Evolutionary conservation across 2,329 filamentous ascomycete species (phyloP).

Genomic region (Curvularia eragrostidis): DNA sequence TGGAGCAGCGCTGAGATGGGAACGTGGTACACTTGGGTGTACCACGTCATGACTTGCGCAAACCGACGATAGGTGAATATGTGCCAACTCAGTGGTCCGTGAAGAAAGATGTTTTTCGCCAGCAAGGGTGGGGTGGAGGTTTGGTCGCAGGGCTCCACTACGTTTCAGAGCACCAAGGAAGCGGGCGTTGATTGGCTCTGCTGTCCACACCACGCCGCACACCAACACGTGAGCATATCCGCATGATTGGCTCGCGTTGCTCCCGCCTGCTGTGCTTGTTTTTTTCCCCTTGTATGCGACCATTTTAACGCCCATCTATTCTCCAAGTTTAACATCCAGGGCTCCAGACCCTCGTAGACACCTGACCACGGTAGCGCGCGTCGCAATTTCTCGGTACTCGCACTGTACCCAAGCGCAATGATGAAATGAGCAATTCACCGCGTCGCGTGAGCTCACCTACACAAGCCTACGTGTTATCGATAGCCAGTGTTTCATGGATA

Average conservation of each 20-base stretch:
- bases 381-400: constrained; percentile 7
- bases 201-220: constrained; percentile 15
- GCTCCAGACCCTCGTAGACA: constrained; percentile 18
- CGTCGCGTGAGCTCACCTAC: constrained; percentile 2
- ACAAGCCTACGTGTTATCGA: background rate
- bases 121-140: constrained; percentile 10
- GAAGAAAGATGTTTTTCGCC: constrained; percentile 8
- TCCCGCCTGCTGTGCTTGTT: constrained; percentile 14
- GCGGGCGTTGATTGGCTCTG: constrained; percentile 30
- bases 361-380: constrained; percentile 13
- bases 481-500: constrained; percentile 15
- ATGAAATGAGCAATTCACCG: constrained; percentile 11
- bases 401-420: background rate
- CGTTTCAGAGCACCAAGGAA: constrained; percentile 30
- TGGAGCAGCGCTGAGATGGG: constrained; percentile 17
- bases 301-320: constrained; percentile 35
- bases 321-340: constrained; percentile 28
- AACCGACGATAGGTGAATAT: constrained; percentile 44
- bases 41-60: constrained; percentile 27
- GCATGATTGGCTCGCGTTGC: constrained; percentile 39
- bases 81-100: constrained; percentile 39
- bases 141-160: constrained; percentile 24
- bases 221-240: constrained; percentile 1
- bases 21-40: constrained; percentile 27
- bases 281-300: constrained; percentile 21